These are phyloP conservation scores for Aureobasidium leucospermi DNA, from an alignment of 2,329 filamentous ascomycete species.

Conservation along the genomic window DNA sequence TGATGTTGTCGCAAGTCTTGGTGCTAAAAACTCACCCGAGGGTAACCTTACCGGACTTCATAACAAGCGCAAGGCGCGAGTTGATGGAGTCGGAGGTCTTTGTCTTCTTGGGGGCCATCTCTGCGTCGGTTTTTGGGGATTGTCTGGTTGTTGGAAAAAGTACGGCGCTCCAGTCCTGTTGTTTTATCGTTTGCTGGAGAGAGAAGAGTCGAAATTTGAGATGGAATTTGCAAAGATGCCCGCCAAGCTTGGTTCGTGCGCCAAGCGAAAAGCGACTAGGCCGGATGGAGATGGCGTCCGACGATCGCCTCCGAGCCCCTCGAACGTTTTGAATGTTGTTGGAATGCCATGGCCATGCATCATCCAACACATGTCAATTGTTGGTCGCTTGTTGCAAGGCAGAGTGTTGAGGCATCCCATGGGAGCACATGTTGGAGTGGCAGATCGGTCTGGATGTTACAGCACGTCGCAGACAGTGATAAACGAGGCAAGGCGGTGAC, in stretches of 20 bases:
- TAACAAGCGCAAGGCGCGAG: constrained; percentile 61
- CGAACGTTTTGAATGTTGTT: constrained; percentile 3
- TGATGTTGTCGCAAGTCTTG: too few species aligned
- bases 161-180: constrained; percentile 12
- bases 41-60: constrained; percentile 64
- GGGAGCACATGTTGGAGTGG: not conserved
- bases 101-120: constrained; percentile 55
- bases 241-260: not conserved
- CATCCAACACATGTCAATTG: not conserved
- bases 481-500: constrained; percentile 7
- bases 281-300: not conserved
- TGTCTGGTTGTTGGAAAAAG: constrained; percentile 2
- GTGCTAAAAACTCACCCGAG: constrained; percentile 55
- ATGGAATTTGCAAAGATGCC: not conserved
- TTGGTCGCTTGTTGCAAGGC: not conserved
- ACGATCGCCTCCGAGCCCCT: not conserved
- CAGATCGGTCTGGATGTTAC: not conserved
- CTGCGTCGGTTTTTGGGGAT: constrained; percentile 9
- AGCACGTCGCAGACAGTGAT: not conserved
- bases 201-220: not conserved
- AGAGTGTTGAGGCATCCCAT: not conserved
- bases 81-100: constrained; percentile 79
- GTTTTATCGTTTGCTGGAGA: constrained; percentile 2
- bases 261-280: not conserved
- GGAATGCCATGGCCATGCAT: constrained; percentile 5